phyloP scores from a whole-genome alignment of 139 green algal genomes.

The Closterium sp. region DNA sequence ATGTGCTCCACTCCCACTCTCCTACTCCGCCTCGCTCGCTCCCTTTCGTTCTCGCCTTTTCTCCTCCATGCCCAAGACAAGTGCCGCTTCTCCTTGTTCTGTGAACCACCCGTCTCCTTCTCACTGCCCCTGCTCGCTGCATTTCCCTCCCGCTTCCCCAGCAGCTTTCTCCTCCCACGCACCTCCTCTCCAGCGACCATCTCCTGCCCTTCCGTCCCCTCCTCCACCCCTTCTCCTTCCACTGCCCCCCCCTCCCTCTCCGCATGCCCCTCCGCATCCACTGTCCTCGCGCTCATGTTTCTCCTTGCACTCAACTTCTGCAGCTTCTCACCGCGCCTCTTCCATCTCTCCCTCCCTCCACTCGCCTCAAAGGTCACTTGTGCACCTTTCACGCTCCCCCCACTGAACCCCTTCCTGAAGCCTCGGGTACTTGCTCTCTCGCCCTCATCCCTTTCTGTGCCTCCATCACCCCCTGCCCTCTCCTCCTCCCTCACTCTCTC shows the following conservation, averaged over 20 bases:
- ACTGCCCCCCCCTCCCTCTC: neutral
- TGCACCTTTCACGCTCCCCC: too few relatives aligned
- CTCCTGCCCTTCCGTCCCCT: neutral
- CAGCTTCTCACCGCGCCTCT: neutral
- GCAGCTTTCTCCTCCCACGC: neutral
- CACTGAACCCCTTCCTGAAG: too few relatives aligned
- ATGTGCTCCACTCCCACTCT: neutral
- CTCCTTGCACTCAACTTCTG: neutral
- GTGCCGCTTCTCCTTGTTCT: neutral
- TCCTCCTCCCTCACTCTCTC: neutral
- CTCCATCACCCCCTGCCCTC: neutral
- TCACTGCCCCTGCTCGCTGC: neutral
- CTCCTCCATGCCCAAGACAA: neutral
- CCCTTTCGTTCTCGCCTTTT: neutral
- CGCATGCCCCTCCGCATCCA: neutral
- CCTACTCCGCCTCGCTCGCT: neutral
- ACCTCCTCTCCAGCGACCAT: neutral
- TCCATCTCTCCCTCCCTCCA: neutral
- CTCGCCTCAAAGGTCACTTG: too few relatives aligned
- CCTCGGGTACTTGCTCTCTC: neutral
- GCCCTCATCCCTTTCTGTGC: neutral
- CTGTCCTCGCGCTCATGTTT: neutral
- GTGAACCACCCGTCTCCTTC: neutral
- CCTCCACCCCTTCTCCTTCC: neutral
- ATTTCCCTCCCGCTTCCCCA: neutral